Base-by-base conservation (phyloP, 495 filamentous ascomycete genomes). In the Aspergillus olivimuriae region DNA sequence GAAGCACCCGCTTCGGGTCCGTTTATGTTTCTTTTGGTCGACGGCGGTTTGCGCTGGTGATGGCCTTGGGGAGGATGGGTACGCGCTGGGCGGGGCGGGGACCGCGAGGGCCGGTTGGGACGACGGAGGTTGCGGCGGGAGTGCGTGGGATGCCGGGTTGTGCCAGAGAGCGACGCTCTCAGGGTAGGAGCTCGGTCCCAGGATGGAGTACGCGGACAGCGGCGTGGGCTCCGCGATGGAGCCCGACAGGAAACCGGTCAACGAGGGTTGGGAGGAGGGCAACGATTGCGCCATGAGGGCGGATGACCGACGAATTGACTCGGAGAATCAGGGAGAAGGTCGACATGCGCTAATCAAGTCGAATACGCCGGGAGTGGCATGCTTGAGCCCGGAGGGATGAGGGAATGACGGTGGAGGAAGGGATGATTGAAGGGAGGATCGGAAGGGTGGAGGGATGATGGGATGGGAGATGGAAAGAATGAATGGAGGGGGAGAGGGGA, bases 1-100 rank as follows among this genome's bases (percentile, higher is more conserved):
- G 18, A 85, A 95, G 66, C 92, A 98, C 24, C 92, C 92, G 44
- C 87, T 95, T 49, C 92, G 75, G 34, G 92, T 96, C 47, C 92
- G 82, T 38, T 90, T 84, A 56, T 96, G 91, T 60, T 96, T 98
- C 52, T 94, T 85, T 51, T 86, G 82, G 43, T 95, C 90, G 14
- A 60, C 41, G 31, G 56, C 40, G 22, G 60, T 53, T 46, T 63
- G 63, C 17, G 61, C 43, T 15, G 57, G 48, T 32, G 52, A 56
- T 31, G 65, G 55, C 49, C 65, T 60, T 5, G 53, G 46, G 33
- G 44, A 32, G 35, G 58, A 30, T 21, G 61, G 52, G 42, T 60
- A 61, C 20, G 56, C 48, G 37, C 37, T 36, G 36, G 55, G 20
- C 18, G 62, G 46, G 19, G 52, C 45, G 41, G 59, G 36, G 21